Percentiles rank a stretch among this genome's conserved stretches.
phyloP scores from a whole-genome alignment of 1,284 basidiomycete species.

The Austroboletus rostrupii region DNA sequence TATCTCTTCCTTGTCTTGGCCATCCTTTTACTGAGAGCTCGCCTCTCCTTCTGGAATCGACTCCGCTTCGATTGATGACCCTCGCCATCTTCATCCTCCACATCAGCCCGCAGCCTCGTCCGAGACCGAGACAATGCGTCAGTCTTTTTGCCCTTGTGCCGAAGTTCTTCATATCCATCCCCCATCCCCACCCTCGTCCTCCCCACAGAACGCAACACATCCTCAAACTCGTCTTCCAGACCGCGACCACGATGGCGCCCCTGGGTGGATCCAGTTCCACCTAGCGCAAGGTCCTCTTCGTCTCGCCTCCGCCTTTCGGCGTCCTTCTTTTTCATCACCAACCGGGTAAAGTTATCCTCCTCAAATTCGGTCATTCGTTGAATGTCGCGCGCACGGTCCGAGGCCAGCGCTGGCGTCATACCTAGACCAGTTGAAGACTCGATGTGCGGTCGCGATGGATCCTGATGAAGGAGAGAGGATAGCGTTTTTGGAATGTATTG shows the following conservation, averaged over 20 bases:
- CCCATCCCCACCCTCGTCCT: slow-evolving; percentile 43
- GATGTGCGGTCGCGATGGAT: slow-evolving; percentile 36
- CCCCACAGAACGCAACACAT: slow-evolving; percentile 64
- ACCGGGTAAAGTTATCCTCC: slow-evolving; percentile 92
- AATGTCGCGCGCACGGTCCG: slow-evolving; percentile 73
- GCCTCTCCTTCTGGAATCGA: slow-evolving; percentile 74
- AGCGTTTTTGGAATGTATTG: slow-evolving; percentile 68
- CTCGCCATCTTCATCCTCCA: slow-evolving; percentile 41
- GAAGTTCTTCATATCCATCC: slow-evolving; percentile 75
- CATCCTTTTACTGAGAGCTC: slow-evolving; percentile 44
- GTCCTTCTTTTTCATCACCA: slow-evolving; percentile 92
- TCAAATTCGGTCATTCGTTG: slow-evolving; percentile 88
- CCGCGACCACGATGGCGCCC: slow-evolving; percentile 65
- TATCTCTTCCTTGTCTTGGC: slow-evolving; percentile 19
- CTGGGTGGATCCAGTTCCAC: slow-evolving; percentile 49
- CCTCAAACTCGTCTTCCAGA: slow-evolving; percentile 81
- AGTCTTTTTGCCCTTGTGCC: slow-evolving; percentile 63
- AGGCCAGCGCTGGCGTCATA: slow-evolving; percentile 52
- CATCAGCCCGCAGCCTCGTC: slow-evolving; percentile 38
- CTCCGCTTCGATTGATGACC: slow-evolving; percentile 58
- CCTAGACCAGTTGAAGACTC: slow-evolving; percentile 60
- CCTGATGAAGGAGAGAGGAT: slow-evolving; percentile 60
- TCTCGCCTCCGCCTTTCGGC: slow-evolving; percentile 74
- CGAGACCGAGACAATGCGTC: slow-evolving; percentile 50
- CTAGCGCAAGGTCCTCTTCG: slow-evolving; percentile 91